Evolutionary conservation across 148 eudicot genomes (phyloP).

Genomic region (Nepenthes gracilis): DNA sequence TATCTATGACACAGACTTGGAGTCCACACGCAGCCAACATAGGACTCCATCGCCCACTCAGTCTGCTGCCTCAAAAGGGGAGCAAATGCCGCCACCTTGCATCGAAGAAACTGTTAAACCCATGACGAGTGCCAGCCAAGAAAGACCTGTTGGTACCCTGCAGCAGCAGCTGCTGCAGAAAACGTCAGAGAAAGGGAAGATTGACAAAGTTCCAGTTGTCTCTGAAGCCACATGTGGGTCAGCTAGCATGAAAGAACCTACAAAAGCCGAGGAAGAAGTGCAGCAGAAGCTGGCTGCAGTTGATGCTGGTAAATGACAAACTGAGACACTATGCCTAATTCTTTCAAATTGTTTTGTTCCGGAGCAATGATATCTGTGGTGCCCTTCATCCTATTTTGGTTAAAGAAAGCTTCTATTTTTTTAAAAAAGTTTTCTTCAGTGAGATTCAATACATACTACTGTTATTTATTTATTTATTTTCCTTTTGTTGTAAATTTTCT

Average conservation of each 20-base stretch:
- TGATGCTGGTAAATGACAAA: constrained; percentile 45
- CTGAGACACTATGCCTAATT: no score
- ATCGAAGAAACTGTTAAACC: constrained; percentile 27
- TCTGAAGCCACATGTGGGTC: constrained; percentile 67
- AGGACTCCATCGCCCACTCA: constrained; percentile 53
- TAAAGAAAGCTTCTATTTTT: no score
- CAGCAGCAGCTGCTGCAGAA: constrained; percentile 13
- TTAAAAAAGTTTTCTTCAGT: no score
- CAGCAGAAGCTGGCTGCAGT: constrained; percentile 47
- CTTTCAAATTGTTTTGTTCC: no score
- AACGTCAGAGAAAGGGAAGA: constrained; percentile 21
- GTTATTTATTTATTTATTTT: no score
- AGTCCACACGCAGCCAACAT: constrained; percentile 49
- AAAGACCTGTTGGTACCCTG: constrained; percentile 14
- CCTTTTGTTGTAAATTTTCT: no score
- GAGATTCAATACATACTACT: no score
- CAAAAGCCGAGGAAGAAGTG: constrained; percentile 48
- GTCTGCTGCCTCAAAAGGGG: constrained; percentile 72
- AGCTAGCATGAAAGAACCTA: constrained; percentile 39
- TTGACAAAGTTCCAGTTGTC: constrained; percentile 32
- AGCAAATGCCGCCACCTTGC: constrained; percentile 28
- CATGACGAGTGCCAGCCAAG: constrained; percentile 18
- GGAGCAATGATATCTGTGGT: no score
- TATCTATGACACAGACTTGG: constrained; percentile 42
- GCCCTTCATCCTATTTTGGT: no score